phyloP scores from a whole-genome alignment of 1,284 basidiomycete species.

The Ceraceosorus bombacis region DNA sequence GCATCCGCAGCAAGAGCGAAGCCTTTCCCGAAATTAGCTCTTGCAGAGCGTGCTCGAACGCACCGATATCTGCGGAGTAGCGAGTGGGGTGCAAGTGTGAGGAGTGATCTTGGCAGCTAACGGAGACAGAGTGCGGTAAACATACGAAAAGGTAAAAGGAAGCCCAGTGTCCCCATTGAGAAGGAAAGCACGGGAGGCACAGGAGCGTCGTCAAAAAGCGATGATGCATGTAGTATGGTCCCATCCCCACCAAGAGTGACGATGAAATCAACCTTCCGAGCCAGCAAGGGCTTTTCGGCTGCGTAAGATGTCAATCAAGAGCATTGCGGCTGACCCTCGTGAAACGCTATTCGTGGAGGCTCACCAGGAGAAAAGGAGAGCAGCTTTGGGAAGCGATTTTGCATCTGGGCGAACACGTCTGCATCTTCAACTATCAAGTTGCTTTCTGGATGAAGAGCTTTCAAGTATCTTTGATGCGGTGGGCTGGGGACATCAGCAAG shows the following conservation, averaged over 20 bases:
- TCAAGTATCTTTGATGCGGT: conserved; percentile 21
- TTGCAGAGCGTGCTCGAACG: conserved; percentile 26
- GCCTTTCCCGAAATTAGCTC: conserved; percentile 34
- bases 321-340: conserved; percentile 4
- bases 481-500: neutral
- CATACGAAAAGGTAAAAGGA: conserved; percentile 86
- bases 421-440: conserved; percentile 66
- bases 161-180: conserved; percentile 90
- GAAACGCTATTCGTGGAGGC: conserved; percentile 1
- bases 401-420: conserved; percentile 56
- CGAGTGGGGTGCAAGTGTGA: neutral
- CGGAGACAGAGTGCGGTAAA: conserved; percentile 18
- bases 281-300: conserved; percentile 19
- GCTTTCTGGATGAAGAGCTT: conserved; percentile 59
- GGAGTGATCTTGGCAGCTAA: conserved; percentile 1
- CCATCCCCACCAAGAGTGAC: conserved; percentile 91
- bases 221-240: conserved; percentile 88
- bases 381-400: conserved; percentile 53
- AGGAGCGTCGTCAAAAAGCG: conserved; percentile 75
- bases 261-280: conserved; percentile 60
- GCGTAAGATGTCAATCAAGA: neutral
- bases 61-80: conserved; percentile 26
- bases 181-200: conserved; percentile 93
- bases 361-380: conserved; percentile 2
- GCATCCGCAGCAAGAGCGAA: conserved; percentile 36